phyloP scores from a whole-genome alignment of 352 stramenopile genomes.

The Pythium coloratum region DNA sequence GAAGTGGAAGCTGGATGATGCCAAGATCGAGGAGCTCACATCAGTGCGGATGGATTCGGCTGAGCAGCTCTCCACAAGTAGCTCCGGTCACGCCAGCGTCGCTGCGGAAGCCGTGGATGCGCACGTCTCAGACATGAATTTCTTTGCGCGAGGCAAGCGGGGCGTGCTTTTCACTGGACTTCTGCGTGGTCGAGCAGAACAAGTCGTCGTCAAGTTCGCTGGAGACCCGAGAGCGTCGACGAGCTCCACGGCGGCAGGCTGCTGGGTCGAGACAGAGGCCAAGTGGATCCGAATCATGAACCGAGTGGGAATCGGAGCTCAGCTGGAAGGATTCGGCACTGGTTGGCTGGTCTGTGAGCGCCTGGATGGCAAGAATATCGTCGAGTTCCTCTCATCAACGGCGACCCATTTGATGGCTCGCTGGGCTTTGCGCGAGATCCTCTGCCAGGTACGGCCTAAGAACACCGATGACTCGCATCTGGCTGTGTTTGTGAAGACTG shows the following conservation, averaged over 20 bases:
- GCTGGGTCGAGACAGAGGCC: slow-evolving; percentile 51
- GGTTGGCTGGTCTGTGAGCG: slow-evolving; percentile 70
- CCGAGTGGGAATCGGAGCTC: slow-evolving; percentile 56
- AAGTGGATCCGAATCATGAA: slow-evolving; percentile 64
- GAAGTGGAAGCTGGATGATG: slow-evolving; percentile 60
- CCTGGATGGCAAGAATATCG: slow-evolving; percentile 53
- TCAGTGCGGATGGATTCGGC: slow-evolving; percentile 16
- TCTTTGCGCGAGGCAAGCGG: slow-evolving; percentile 70
- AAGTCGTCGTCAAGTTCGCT: slow-evolving; percentile 58
- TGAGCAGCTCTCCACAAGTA: background rate
- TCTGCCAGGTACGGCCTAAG: slow-evolving; percentile 48
- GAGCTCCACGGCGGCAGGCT: slow-evolving; percentile 25
- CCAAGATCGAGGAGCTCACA: slow-evolving; percentile 58
- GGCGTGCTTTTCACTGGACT: slow-evolving; percentile 56
- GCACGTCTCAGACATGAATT: slow-evolving; percentile 38
- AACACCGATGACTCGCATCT: background rate
- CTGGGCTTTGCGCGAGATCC: slow-evolving; percentile 63
- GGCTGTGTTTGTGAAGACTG: background rate
- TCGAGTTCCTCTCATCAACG: slow-evolving; percentile 48
- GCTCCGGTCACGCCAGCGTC: slow-evolving; percentile 9
- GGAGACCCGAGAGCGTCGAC: slow-evolving; percentile 27
- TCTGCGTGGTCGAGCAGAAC: slow-evolving; percentile 13
- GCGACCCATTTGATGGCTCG: slow-evolving; percentile 35
- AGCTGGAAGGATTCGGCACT: slow-evolving; percentile 36
- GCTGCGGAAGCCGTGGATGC: slow-evolving; percentile 25